Evolutionary conservation across 768 basidiomycete species (phyloP).

Genomic region (Boletus tomentosulus): DNA sequence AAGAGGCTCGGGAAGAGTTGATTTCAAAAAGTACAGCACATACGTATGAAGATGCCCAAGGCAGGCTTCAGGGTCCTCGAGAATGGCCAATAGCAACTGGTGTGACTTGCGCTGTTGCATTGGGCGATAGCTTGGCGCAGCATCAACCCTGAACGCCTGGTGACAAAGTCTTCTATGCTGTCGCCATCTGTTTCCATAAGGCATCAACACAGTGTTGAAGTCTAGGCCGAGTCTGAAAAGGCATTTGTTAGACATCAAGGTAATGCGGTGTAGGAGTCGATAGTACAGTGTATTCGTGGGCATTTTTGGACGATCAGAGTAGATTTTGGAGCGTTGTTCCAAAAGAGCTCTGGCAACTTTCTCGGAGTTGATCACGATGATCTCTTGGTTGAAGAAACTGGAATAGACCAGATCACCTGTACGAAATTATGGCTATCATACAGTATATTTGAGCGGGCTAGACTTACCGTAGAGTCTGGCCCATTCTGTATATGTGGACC

Average conservation of each 20-base stretch:
- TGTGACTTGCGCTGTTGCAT: too few relatives aligned
- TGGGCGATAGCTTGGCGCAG: too few relatives aligned
- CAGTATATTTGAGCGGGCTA: too few relatives aligned
- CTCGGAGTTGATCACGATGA: slow-evolving; percentile 22
- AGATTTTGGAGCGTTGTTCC: slow-evolving; percentile 22
- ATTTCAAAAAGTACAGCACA: not conserved
- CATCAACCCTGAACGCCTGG: too few relatives aligned
- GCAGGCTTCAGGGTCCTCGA: too few relatives aligned
- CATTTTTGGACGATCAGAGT: slow-evolving; percentile 22
- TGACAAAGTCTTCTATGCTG: slow-evolving; percentile 27
- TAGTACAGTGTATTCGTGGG: slow-evolving; percentile 21
- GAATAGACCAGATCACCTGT: slow-evolving; percentile 27
- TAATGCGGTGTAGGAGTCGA: not conserved
- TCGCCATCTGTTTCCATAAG: slow-evolving; percentile 34
- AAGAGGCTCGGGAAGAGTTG: not conserved
- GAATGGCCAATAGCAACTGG: too few relatives aligned
- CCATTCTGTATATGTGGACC: slow-evolving; percentile 10
- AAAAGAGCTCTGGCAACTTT: slow-evolving; percentile 25
- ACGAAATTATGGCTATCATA: not conserved
- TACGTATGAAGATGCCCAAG: not conserved
- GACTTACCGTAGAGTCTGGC: slow-evolving; percentile 12
- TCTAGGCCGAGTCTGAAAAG: slow-evolving; percentile 23
- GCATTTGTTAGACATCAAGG: not conserved
- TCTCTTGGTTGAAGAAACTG: slow-evolving; percentile 16
- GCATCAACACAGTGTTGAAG: slow-evolving; percentile 32